These are phyloP conservation scores for Colletotrichum sp. DNA, from an alignment of 2,329 filamentous ascomycete species.

Conservation along the genomic window DNA sequence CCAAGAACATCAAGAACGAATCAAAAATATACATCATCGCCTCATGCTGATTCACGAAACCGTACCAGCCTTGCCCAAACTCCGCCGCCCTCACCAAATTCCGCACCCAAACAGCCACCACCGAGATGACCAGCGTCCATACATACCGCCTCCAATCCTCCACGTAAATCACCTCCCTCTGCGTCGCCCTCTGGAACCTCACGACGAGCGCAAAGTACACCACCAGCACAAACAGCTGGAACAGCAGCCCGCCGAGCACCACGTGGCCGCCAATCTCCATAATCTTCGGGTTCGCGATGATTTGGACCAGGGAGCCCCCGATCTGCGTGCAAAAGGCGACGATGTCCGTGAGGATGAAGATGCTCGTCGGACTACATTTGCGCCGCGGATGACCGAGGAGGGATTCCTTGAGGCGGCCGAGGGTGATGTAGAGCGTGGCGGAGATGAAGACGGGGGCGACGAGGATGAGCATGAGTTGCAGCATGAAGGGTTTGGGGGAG, in stretches of 20 bases:
- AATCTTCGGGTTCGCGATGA: not conserved
- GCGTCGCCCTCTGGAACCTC: not conserved
- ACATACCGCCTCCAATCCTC: not conserved
- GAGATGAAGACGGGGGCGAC: not conserved
- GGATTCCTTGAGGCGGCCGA: not conserved
- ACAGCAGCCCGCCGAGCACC: not conserved
- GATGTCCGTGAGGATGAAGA: not conserved
- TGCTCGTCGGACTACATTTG: not conserved
- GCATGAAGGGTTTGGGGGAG: not conserved
- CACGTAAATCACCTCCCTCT: not conserved
- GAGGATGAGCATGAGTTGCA: not conserved
- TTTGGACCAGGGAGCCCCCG: not conserved
- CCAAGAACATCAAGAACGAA: not conserved
- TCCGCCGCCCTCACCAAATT: not conserved
- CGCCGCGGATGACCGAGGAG: not conserved
- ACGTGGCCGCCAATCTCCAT: not conserved
- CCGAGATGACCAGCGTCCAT: not conserved
- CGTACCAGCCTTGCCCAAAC: rapidly evolving
- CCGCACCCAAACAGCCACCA: not conserved
- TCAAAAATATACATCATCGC: not conserved
- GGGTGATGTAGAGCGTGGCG: not conserved
- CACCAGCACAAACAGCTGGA: not conserved
- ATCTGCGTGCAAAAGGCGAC: not conserved
- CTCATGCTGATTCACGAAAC: not conserved
- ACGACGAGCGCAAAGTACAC: not conserved